phyloP scores from a whole-genome alignment of 75 land plant species.

The Azolla pinnata region DNA sequence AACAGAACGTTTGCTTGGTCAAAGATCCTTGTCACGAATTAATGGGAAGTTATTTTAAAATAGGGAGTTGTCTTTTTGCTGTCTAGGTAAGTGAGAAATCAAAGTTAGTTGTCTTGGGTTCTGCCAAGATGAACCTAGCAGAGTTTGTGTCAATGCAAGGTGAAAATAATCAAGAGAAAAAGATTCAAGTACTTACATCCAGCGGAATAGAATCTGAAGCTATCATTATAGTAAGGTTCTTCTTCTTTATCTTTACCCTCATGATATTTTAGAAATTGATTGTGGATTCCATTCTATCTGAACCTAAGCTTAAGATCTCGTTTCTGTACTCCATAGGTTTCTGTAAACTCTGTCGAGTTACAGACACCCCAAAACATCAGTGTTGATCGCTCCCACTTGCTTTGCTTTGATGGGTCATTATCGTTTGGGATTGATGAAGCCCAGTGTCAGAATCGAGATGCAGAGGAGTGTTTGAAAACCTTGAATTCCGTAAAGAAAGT shows the following conservation, averaged over 20 bases:
- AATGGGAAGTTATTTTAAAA: background rate
- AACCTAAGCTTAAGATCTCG: too few relatives aligned
- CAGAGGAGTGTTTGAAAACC: constrained; percentile 1
- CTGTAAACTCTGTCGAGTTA: constrained; percentile 18
- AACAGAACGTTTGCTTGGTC: too few relatives aligned
- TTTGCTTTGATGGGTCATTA: constrained; percentile 21
- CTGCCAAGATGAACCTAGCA: constrained; percentile 49
- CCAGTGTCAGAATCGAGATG: constrained; percentile 2
- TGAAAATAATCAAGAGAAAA: constrained; percentile 22
- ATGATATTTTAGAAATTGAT: background rate
- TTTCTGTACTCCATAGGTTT: constrained; percentile 12
- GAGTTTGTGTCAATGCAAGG: constrained; percentile 30
- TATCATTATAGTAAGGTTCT: constrained; percentile 17
- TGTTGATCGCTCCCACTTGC: constrained; percentile 13
- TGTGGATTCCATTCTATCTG: background rate
- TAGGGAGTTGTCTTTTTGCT: too few relatives aligned
- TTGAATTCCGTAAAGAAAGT: background rate
- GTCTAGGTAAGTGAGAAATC: constrained; percentile 11
- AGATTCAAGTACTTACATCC: constrained; percentile 27
- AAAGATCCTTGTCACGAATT: background rate
- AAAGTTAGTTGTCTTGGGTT: constrained; percentile 41
- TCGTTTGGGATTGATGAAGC: constrained; percentile 16
- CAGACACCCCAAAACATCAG: constrained; percentile 9
- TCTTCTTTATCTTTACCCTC: background rate
- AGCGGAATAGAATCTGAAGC: constrained; percentile 15